A percentile compares a stretch with the other conserved stretches of the same genome.
phyloP scores from a whole-genome alignment of 1,284 basidiomycete species.

The Testicularia cyperi region DNA sequence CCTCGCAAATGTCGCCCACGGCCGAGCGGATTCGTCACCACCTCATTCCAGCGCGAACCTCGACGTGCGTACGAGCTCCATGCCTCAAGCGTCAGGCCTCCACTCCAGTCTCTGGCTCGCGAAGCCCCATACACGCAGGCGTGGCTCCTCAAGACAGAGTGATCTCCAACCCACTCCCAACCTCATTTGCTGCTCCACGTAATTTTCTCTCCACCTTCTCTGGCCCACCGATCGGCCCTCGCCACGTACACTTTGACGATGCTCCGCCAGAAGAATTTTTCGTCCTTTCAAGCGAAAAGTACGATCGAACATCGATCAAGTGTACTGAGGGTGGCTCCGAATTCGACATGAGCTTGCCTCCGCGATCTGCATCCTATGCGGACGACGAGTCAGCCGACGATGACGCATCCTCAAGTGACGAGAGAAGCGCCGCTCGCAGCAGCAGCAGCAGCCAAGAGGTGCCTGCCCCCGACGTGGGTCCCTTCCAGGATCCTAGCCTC shows the following conservation, averaged over 20 bases:
- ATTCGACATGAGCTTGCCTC: conserved; percentile 46
- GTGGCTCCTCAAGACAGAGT: conserved; percentile 25
- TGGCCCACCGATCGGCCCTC: neutral
- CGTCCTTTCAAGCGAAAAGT: conserved; percentile 35
- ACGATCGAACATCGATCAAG: conserved; percentile 49
- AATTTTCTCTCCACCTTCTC: conserved; percentile 6
- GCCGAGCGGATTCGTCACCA: conserved; percentile 31
- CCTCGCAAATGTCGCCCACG: conserved; percentile 23
- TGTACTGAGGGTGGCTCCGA: conserved; percentile 45
- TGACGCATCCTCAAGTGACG: conserved; percentile 19
- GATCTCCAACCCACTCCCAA: conserved; percentile 18
- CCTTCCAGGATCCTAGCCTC: conserved; percentile 14
- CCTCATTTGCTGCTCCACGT: conserved; percentile 19
- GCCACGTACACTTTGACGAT: conserved; percentile 43
- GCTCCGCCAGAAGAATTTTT: conserved; percentile 41
- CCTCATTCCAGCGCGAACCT: conserved; percentile 34
- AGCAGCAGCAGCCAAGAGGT: conserved; percentile 3
- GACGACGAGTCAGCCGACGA: conserved; percentile 23
- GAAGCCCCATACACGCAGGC: too few species aligned
- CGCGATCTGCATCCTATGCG: conserved; percentile 27
- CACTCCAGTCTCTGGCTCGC: conserved; percentile 7
- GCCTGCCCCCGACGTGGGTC: conserved; percentile 27
- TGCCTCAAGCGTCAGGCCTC: conserved; percentile 34
- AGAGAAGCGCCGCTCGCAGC: neutral
- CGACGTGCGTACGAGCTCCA: conserved; percentile 36